Conservation (phyloP, 75 land plant species). For the Chamaecyparis obtusa region DNA sequence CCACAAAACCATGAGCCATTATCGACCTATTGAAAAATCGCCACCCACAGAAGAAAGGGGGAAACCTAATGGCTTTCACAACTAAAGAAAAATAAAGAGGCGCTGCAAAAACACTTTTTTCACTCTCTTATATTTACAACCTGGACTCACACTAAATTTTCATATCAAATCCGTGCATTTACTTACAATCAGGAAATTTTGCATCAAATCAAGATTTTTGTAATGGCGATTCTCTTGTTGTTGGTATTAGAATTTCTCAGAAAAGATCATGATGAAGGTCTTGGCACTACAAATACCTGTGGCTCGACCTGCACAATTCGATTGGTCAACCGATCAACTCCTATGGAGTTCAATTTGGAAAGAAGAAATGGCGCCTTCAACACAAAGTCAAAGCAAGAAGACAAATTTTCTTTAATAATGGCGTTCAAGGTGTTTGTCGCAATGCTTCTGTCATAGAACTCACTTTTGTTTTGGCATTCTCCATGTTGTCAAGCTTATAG, state of each 20-base stretch:
- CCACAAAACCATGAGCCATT: background rate
- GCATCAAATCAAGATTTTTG: background rate
- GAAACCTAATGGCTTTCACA: background rate
- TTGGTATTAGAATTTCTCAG: background rate
- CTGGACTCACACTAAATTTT: background rate
- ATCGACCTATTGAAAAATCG: background rate
- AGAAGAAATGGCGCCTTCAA: background rate
- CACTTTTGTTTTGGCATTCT: background rate
- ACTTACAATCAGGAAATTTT: background rate
- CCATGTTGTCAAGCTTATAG: background rate
- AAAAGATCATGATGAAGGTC: background rate
- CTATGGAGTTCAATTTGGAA: background rate
- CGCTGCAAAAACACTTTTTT: too few species aligned
- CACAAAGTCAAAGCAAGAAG: background rate
- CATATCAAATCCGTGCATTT: background rate
- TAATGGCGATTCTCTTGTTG: background rate
- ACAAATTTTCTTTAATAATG: background rate
- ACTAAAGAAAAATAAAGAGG: too few species aligned
- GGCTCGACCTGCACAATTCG: background rate
- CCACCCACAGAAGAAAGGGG: background rate
- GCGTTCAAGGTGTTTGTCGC: background rate
- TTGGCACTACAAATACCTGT: background rate
- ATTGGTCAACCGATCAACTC: background rate
- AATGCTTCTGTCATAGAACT: background rate
- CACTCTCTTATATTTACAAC: too few species aligned